Percentiles rank a stretch among this genome's conserved stretches.
phyloP scores from a whole-genome alignment of 805 yeast species.

The Wickerhamomyces alni region DNA sequence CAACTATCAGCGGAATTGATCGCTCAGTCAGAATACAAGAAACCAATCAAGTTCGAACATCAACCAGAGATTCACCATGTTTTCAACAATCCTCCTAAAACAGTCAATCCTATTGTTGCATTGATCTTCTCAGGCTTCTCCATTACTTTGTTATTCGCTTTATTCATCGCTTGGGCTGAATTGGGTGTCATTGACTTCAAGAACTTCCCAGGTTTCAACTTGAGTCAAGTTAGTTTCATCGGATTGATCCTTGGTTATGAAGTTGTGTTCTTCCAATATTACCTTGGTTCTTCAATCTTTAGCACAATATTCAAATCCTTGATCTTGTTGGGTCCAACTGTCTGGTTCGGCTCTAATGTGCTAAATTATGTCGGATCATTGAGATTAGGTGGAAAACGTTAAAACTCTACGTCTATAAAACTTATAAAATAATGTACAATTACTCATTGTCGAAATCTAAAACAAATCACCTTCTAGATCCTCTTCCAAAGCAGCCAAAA shows the following conservation, averaged over 20 bases:
- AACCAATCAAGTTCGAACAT: constrained; percentile 16
- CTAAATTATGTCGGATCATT: constrained; percentile 21
- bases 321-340: constrained; percentile 19
- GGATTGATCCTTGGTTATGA: constrained; percentile 17
- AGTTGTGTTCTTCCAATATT: constrained; percentile 21
- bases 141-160: constrained; percentile 7
- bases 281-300: constrained; percentile 20
- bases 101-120: constrained; percentile 16
- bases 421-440: not conserved
- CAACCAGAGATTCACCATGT: constrained; percentile 24
- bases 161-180: constrained; percentile 15
- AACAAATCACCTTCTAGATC: constrained; percentile 21
- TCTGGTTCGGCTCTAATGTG: constrained; percentile 24
- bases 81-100: constrained; percentile 18
- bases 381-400: constrained; percentile 25
- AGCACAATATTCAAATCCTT: constrained; percentile 14
- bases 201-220: constrained; percentile 13
- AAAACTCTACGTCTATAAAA: too few species aligned
- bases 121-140: constrained; percentile 14
- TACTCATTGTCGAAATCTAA: constrained; percentile 2
- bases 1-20: constrained; percentile 14
- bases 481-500: constrained; percentile 21
- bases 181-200: constrained; percentile 18
- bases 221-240: constrained; percentile 14
- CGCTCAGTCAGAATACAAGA: constrained; percentile 8